Conservation (phyloP, 176 grass and related monocot species). For the Pontederia crassipes region DNA sequence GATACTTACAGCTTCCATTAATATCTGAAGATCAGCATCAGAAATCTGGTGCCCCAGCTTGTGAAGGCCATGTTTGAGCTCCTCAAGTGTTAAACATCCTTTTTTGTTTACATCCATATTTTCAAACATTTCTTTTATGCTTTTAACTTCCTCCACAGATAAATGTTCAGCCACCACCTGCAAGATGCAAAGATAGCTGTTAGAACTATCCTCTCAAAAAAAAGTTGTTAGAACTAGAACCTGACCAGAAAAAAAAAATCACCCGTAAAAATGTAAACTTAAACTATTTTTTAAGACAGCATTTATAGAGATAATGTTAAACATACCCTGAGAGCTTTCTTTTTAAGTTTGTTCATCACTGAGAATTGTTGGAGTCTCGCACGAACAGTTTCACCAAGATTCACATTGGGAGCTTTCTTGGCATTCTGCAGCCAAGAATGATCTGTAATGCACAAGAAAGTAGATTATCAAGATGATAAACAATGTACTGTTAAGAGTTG, state of each 20-base stretch:
- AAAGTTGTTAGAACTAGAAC: not conserved
- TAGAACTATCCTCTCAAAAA: not conserved
- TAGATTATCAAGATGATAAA: not conserved
- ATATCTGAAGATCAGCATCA: conserved; percentile 12
- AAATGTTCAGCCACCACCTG: conserved; percentile 21
- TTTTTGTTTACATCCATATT: conserved; percentile 15
- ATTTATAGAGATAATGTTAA: not conserved
- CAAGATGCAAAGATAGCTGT: not conserved
- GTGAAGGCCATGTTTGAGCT: conserved; percentile 10
- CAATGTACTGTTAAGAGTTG: not conserved
- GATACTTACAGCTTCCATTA: conserved; percentile 17
- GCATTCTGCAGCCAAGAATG: conserved; percentile 16
- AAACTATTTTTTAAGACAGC: not conserved
- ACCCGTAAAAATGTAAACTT: not conserved
- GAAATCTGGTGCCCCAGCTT: conserved; percentile 13
- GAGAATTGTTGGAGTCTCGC: conserved; percentile 16
- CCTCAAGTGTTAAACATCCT: conserved; percentile 4
- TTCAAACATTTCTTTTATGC: conserved; percentile 15
- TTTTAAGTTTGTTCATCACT: conserved; percentile 22
- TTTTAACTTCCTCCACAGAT: conserved; percentile 7
- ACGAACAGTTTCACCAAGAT: conserved; percentile 15
- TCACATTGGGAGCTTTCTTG: conserved; percentile 9
- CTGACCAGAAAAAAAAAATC: not conserved
- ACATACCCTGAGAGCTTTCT: conserved; percentile 19
- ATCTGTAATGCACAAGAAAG: conserved; percentile 3